These are phyloP conservation scores for Mycena albidolilacea DNA, from an alignment of 768 basidiomycete genomes.

Conservation along the genomic window DNA sequence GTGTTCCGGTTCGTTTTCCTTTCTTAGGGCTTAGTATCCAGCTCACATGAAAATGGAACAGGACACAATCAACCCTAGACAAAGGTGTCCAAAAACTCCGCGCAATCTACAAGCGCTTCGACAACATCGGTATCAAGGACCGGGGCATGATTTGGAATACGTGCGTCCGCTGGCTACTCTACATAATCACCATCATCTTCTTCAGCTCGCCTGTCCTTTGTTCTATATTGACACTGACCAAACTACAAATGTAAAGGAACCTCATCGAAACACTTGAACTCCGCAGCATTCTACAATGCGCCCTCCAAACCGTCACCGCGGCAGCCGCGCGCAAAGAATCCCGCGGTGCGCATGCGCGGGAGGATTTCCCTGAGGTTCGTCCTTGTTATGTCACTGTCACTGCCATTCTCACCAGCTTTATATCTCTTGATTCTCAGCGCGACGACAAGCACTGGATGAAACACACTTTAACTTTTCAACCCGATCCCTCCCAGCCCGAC, in stretches of 20 bases:
- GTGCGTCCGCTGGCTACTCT: constrained; percentile 46
- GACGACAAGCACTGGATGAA: constrained; percentile 97
- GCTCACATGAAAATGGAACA: constrained; percentile 40
- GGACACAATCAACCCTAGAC: constrained; percentile 91
- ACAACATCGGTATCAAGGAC: constrained; percentile 96
- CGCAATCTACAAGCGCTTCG: constrained; percentile 89
- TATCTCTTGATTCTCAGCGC: constrained; percentile 64
- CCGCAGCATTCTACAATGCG: constrained; percentile 95
- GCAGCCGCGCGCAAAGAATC: constrained; percentile 98
- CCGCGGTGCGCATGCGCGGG: constrained; percentile 98
- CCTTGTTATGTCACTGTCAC: not conserved
- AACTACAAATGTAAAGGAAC: constrained; percentile 67
- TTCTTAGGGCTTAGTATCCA: not conserved
- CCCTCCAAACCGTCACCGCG: constrained; percentile 94
- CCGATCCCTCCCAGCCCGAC: constrained; percentile 79
- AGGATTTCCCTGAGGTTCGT: constrained; percentile 94
- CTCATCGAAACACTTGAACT: constrained; percentile 98
- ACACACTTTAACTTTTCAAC: constrained; percentile 95
- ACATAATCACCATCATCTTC: too few relatives aligned
- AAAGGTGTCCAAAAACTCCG: constrained; percentile 92
- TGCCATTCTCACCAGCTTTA: not conserved
- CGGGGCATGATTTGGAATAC: constrained; percentile 99
- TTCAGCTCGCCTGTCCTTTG: too few relatives aligned
- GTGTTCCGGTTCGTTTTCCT: constrained; percentile 82
- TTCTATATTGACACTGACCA: too few relatives aligned